Percentiles rank a stretch among this genome's conserved stretches.
Conservation (phyloP, 1,284 basidiomycete genomes). For the Ustilago shanxiensis region DNA sequence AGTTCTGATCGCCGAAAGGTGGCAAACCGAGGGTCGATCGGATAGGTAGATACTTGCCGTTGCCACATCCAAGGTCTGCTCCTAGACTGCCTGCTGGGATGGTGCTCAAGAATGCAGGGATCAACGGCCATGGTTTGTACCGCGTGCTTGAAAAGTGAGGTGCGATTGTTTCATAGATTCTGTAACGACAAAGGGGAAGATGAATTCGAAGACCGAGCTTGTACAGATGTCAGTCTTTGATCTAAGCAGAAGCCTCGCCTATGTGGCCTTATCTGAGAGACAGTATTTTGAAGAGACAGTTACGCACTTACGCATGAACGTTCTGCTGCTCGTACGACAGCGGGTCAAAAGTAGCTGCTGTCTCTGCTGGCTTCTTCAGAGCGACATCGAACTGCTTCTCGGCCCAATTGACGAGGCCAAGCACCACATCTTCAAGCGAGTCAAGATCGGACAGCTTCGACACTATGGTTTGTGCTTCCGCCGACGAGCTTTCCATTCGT, state of each 20-base stretch:
- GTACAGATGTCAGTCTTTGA: slow-evolving; percentile 10
- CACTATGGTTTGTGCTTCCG: slow-evolving; percentile 22
- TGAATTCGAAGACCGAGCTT: background rate
- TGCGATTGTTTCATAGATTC: slow-evolving; percentile 90
- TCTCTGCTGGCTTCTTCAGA: slow-evolving; percentile 21
- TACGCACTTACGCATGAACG: slow-evolving; percentile 66
- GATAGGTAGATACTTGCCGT: slow-evolving; percentile 88
- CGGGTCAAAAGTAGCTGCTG: slow-evolving; percentile 29
- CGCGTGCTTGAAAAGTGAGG: slow-evolving; percentile 91
- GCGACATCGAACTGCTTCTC: slow-evolving; percentile 21
- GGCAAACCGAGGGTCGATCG: slow-evolving; percentile 49
- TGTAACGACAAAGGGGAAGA: slow-evolving; percentile 4
- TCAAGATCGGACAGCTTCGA: slow-evolving; percentile 23
- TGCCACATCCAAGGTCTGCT: slow-evolving; percentile 94
- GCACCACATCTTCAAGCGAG: slow-evolving; percentile 39
- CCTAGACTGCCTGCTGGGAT: slow-evolving; percentile 85
- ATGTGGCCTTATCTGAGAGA: background rate
- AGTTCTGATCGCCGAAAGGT: background rate
- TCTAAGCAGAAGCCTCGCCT: background rate
- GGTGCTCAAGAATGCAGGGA: slow-evolving; percentile 81
- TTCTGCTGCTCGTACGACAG: slow-evolving; percentile 63
- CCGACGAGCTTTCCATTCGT: slow-evolving; percentile 25
- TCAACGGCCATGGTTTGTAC: slow-evolving; percentile 98
- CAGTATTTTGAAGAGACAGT: background rate
- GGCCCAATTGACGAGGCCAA: slow-evolving; percentile 34